Percentiles rank a stretch among this genome's conserved stretches.
These are phyloP conservation scores for Ophiocordyceps australis DNA, from an alignment of 2,329 filamentous ascomycete species.

Conservation along the genomic window DNA sequence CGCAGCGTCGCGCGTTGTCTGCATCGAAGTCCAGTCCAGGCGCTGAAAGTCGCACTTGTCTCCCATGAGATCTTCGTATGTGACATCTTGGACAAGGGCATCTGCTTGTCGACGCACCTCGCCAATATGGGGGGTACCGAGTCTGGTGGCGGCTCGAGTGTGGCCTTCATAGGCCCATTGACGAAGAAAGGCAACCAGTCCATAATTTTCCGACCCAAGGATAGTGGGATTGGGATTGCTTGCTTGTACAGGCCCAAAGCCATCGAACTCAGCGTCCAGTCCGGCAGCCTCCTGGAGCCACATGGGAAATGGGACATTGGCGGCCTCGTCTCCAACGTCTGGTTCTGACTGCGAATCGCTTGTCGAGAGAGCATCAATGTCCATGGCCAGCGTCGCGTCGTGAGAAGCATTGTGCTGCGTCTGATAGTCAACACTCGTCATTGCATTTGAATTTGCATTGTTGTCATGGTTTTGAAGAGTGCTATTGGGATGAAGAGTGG, in stretches of 20 bases:
- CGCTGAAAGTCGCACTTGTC: conserved; percentile 40
- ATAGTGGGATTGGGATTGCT: conserved; percentile 16
- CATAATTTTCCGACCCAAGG: conserved; percentile 29
- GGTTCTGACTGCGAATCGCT: no score
- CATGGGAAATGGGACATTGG: background rate
- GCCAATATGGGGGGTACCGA: conserved; percentile 9
- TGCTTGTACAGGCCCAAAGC: conserved; percentile 6
- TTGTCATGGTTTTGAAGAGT: background rate
- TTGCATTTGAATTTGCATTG: background rate
- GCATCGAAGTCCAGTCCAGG: conserved; percentile 35
- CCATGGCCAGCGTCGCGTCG: background rate
- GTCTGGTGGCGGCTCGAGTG: conserved; percentile 7
- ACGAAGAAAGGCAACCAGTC: conserved; percentile 29
- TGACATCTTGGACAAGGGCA: conserved; percentile 7
- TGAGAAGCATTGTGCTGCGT: background rate
- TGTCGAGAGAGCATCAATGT: no score
- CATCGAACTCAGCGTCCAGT: conserved; percentile 1
- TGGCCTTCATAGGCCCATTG: conserved; percentile 23
- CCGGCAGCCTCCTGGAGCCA: background rate
- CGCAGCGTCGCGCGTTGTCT: conserved; percentile 29
- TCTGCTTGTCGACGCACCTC: conserved; percentile 13
- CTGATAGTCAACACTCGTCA: background rate
- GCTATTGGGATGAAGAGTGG: background rate
- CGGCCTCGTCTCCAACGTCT: background rate
- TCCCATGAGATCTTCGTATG: conserved; percentile 30